phyloP scores from a whole-genome alignment of 2,329 filamentous ascomycete species.

The Coniosporium uncinatum region DNA sequence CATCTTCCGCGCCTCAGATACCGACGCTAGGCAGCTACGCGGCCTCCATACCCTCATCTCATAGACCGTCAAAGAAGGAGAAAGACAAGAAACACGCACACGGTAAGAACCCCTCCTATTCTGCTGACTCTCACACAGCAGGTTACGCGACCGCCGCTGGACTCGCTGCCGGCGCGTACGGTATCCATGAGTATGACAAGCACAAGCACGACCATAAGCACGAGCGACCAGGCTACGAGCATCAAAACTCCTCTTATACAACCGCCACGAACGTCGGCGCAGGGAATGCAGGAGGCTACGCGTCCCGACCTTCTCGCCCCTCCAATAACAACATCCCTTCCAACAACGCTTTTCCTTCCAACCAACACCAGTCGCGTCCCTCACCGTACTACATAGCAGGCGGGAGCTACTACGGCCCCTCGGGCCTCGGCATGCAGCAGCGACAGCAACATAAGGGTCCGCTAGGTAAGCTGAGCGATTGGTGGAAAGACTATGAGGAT shows the following conservation, averaged over 20 bases:
- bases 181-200: conserved; percentile 26
- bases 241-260: too few relatives aligned
- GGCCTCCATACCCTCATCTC: not conserved
- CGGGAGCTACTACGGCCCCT: conserved; percentile 11
- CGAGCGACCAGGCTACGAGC: too few relatives aligned
- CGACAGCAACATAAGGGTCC: conserved; percentile 50
- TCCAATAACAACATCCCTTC: not conserved
- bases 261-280: conserved; percentile 6
- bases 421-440: conserved; percentile 15
- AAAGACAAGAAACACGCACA: conserved; percentile 10
- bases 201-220: conserved; percentile 16
- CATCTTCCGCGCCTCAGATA: conserved; percentile 13
- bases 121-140: conserved; percentile 34
- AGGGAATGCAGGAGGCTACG: conserved; percentile 7
- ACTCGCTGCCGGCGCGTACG: conserved; percentile 37
- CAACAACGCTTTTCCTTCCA: too few relatives aligned
- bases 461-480: conserved; percentile 49
- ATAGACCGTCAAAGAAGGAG: not conserved
- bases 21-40: conserved; percentile 28
- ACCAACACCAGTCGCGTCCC: too few relatives aligned
- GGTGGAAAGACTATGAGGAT: conserved; percentile 59
- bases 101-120: conserved; percentile 30
- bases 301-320: not conserved
- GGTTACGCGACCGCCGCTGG: conserved; percentile 39
- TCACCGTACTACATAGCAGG: too few relatives aligned